Evolutionary conservation across 2,329 filamentous ascomycete species (phyloP), one percentile per base, ranked within the genome.

Genomic region (Penicillium capsulatum): DNA sequence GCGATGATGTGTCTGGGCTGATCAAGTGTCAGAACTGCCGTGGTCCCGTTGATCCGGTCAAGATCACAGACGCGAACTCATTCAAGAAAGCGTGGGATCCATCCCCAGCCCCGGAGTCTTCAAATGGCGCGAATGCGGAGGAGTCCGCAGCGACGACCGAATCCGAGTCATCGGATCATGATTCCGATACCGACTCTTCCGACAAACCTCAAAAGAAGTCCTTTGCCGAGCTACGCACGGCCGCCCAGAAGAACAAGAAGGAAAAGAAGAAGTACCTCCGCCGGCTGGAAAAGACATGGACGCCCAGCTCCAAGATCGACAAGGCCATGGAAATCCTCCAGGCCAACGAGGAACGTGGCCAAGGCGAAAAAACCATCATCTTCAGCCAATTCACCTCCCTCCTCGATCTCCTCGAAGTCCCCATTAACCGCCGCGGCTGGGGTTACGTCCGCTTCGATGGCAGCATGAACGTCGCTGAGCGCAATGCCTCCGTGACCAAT

Each of bases 361-460:
- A 76, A 2, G 75, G 74, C 1, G 83, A 88, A 60, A 91, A 91
- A 64, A 86, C 83, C 0, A 83, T 92, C 38, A 76, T 92, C 47
- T 92, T 92, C 67, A 86, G 81, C 40, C 85, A 89, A 54, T 92
- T 86, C 68, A 90, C 86, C 0, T 81, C 84, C 0, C 71, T 91
- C 13, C 77, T 92, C 2, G 86, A 91, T 61, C 72, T 91, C 4
- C 69, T 91, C 11, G 84, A 91, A 62, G 75, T 90, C 4, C 82
- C 84, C 0, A 77, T 91, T 45, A 67, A 71, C 39, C 68, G 75
- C n/a, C 68, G 73, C 35, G 71, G 71, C 13, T 74, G 78, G 57
- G 67, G 68, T 20, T 84, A 82, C 54, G 73, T 76, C 33, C 83
- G 86, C 27, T 91, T 89, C 60, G 86, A 91, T 50, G 86, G 86